These are phyloP conservation scores for peach (Prunus persica) DNA, from an alignment of 306 rosid genomes.

Conservation along the genomic window DNA sequence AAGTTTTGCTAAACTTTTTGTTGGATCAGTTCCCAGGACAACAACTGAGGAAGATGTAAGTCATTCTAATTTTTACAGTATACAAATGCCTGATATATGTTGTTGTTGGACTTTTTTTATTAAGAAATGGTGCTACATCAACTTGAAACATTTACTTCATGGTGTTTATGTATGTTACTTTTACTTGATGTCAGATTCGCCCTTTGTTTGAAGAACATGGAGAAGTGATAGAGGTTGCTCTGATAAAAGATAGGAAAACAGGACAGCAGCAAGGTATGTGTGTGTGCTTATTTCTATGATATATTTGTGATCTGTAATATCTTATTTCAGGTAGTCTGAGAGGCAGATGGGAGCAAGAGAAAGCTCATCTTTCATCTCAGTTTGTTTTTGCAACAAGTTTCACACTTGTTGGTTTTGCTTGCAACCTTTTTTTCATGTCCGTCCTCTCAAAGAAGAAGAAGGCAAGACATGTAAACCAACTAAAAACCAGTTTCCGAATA, in stretches of 20 bases:
- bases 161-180: conserved; percentile 12
- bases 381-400: conserved; percentile 78
- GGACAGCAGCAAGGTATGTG: conserved; percentile 92
- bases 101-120: background rate
- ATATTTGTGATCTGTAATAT: conserved; percentile 43
- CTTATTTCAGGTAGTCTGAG: conserved; percentile 84
- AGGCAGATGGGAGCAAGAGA: conserved; percentile 78
- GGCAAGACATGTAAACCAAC: conserved; percentile 56
- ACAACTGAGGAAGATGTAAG: conserved; percentile 86
- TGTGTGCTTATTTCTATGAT: conserved; percentile 32
- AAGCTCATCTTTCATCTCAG: conserved; percentile 77
- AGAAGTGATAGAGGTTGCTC: conserved; percentile 87
- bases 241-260: conserved; percentile 85
- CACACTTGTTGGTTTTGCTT: conserved; percentile 79
- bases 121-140: background rate
- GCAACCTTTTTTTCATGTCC: conserved; percentile 51
- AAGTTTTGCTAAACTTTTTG: conserved; percentile 81
- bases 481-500: conserved; percentile 56
- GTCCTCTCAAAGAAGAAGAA: conserved; percentile 59
- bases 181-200: conserved; percentile 56
- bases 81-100: background rate
- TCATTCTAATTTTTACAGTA: background rate
- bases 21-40: conserved; percentile 90
- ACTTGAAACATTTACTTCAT: background rate
- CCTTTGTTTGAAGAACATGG: conserved; percentile 94